These are phyloP conservation scores for Citrus hindsii DNA, from an alignment of 345 rosid species.

Conservation along the genomic window DNA sequence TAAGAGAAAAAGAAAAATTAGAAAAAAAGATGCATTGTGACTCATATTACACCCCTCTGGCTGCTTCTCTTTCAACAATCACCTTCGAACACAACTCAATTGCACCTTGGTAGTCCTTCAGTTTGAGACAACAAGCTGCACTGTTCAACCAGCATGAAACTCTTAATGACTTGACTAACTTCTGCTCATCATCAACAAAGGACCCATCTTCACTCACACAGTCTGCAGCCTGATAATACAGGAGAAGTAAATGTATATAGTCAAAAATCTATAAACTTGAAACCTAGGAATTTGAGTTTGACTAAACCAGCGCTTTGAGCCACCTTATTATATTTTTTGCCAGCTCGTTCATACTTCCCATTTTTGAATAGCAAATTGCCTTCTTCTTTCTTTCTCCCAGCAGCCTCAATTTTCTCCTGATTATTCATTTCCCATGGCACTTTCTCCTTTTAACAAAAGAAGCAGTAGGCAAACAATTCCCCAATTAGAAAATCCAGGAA, in stretches of 20 bases:
- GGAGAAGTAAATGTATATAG: background rate
- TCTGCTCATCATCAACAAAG: conserved; percentile 43
- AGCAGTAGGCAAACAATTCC: background rate
- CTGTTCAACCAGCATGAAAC: conserved; percentile 57
- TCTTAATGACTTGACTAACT: conserved; percentile 38
- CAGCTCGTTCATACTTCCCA: conserved; percentile 51
- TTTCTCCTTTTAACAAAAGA: conserved; percentile 31
- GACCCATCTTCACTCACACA: conserved; percentile 40
- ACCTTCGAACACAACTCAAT: conserved; percentile 54
- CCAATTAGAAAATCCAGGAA: background rate
- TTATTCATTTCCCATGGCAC: conserved; percentile 44
- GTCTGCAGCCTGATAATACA: conserved; percentile 40
- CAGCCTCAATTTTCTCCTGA: conserved; percentile 48
- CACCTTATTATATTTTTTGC: conserved; percentile 60
- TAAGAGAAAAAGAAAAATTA: conserved; percentile 1
- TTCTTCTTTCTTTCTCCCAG: conserved; percentile 50
- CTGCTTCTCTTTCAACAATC: background rate
- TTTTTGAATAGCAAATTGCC: conserved; percentile 50
- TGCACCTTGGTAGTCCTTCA: conserved; percentile 41
- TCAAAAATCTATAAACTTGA: background rate
- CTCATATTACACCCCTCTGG: background rate
- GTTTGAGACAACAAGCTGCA: conserved; percentile 62
- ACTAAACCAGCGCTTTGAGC: background rate
- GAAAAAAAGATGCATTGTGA: conserved; percentile 9
- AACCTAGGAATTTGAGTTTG: background rate